phyloP scores from a whole-genome alignment of 805 yeast species.

The Lachancea cidri region DNA sequence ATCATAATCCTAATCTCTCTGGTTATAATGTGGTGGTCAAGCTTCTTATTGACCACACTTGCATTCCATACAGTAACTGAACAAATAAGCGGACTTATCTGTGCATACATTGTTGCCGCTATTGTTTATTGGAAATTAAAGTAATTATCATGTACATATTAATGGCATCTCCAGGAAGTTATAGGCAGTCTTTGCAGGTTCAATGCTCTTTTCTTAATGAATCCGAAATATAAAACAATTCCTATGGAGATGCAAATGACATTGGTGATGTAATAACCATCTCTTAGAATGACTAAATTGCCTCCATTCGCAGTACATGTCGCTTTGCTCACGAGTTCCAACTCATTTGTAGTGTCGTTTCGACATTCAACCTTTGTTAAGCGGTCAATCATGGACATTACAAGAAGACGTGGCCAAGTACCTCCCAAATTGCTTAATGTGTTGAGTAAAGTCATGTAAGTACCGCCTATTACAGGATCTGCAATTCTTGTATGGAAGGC shows the following conservation, averaged over 20 bases:
- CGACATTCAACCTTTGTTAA: conserved; percentile 65
- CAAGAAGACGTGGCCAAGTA: conserved; percentile 91
- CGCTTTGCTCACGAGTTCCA: conserved; percentile 34
- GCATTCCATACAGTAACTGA: conserved; percentile 81
- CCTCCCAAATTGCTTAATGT: conserved; percentile 93
- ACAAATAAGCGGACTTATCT: conserved; percentile 63
- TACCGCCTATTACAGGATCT: conserved; percentile 94
- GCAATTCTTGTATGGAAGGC: conserved; percentile 95
- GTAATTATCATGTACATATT: conserved; percentile 2
- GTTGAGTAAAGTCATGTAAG: conserved; percentile 94
- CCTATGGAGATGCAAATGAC: conserved; percentile 67
- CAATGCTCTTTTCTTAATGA: conserved; percentile 58
- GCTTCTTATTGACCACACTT: conserved; percentile 76
- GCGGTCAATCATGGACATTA: conserved; percentile 72
- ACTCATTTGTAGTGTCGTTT: conserved; percentile 33
- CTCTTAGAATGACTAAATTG: conserved; percentile 46
- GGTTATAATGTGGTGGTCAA: conserved; percentile 68
- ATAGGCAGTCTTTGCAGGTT: conserved; percentile 68
- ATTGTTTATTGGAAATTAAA: conserved; percentile 12
- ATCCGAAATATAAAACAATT: conserved; percentile 52
- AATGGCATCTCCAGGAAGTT: conserved; percentile 62
- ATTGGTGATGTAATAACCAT: conserved; percentile 84
- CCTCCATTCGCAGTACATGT: conserved; percentile 56
- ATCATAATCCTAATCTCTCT: conserved; percentile 31
- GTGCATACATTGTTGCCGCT: conserved; percentile 45